Evolutionary conservation across 768 basidiomycete species (phyloP).

Genomic region (Phanerodontia chrysosporium): DNA sequence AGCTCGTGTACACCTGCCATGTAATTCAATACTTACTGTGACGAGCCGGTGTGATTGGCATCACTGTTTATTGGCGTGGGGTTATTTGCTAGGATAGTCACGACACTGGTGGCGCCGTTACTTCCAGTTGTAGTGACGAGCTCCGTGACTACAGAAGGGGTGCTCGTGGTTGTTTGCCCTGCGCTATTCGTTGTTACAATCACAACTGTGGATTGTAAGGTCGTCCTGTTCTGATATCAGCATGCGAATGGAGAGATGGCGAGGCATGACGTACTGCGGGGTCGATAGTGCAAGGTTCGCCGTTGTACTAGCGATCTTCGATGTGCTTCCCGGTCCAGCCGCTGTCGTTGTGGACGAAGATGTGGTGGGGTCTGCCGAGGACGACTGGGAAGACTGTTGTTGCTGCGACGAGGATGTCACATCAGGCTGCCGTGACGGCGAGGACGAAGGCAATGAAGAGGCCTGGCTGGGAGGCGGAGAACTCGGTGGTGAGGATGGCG

Average conservation of each 20-base stretch:
- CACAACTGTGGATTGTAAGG: constrained; percentile 39
- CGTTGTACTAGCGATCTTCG: background rate
- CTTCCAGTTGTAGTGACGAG: constrained; percentile 48
- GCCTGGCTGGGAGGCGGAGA: constrained; percentile 4
- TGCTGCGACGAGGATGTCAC: constrained; percentile 1
- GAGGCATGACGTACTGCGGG: background rate
- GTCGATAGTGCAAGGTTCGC: constrained; percentile 4
- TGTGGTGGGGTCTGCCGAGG: constrained; percentile 10
- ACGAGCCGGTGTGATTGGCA: constrained; percentile 37
- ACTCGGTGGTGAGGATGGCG: constrained; percentile 4
- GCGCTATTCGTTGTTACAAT: constrained; percentile 56
- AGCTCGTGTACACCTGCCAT: background rate
- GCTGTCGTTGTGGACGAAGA: constrained; percentile 16
- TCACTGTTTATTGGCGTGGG: constrained; percentile 54
- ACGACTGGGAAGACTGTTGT: constrained; percentile 2
- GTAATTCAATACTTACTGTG: constrained; percentile 42
- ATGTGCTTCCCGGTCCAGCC: constrained; percentile 14
- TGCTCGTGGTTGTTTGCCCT: constrained; percentile 44
- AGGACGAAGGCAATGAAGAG: constrained; percentile 4
- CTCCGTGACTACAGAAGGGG: constrained; percentile 56
- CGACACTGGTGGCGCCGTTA: constrained; percentile 49
- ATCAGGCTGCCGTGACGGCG: background rate
- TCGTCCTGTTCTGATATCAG: constrained; percentile 12
- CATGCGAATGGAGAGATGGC: background rate
- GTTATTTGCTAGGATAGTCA: constrained; percentile 64